Base-by-base conservation (phyloP, 208 protist species). In the Trichomonas vaginalis region DNA sequence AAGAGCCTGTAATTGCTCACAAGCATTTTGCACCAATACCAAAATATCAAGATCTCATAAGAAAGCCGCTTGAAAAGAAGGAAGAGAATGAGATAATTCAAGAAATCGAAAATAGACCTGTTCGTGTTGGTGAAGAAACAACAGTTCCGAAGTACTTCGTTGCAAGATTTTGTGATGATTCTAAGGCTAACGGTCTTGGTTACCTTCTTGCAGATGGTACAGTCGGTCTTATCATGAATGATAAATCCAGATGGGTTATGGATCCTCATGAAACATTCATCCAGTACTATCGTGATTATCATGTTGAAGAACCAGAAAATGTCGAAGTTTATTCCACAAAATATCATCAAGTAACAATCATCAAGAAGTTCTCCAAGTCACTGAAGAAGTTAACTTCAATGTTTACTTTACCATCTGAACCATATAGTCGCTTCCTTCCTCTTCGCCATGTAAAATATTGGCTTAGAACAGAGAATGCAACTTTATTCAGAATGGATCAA, bases 161-260 rank as follows among this genome's bases (percentile, higher is more conserved):
- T 86, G 37, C 79, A 21, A 4, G 79, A 86, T 86, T 86, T 86
- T 86, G 79, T 86, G 79, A 86, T 86, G 35, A 86, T 86, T 61
- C 98, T n/a, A 96, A 97, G 88, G 99, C 99, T 97, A 99, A 99
- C 97, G 99, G 99, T 47, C 95, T 99, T 46, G 98, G 97, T 46
- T 99, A 99, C 97, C 82, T 97, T 56, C 97, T 99, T 35, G 98
- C 96, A 96, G 98, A 98, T 96, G 98, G 98, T 27, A 97, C 97
- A 49, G 97, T 98, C 95, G 99, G 99, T 39, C 98, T 98, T 35
- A 97, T 98, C 96, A 99, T 99, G 97, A 99, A 99, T 97, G 99
- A 99, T 97, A 97, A 96, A 45, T 99, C 98, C 15, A 99, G 98
- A 96, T 98, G 99, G 62, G 97, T 99, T 46, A 98, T 98, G 96